Evolutionary conservation across 805 yeast species (phyloP).

Genomic region (Barnettozyma wickerhamii): DNA sequence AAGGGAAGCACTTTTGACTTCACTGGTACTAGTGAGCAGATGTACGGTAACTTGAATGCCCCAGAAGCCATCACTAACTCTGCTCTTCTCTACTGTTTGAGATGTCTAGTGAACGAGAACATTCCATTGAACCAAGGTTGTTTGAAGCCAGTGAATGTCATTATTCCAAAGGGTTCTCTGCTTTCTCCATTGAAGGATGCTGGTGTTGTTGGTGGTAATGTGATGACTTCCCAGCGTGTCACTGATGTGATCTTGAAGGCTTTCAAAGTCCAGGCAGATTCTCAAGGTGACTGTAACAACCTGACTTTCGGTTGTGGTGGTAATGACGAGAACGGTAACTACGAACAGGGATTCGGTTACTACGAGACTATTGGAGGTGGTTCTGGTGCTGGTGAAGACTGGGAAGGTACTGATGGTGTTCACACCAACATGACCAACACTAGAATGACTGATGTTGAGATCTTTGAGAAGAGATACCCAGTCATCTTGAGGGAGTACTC

Average conservation of each 20-base stretch:
- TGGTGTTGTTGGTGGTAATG: constrained; percentile 95
- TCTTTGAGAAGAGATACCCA: constrained; percentile 86
- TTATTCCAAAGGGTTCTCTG: constrained; percentile 57
- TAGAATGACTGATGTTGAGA: constrained; percentile 86
- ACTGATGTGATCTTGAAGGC: constrained; percentile 88
- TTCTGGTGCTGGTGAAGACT: constrained; percentile 84
- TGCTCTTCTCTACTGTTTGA: constrained; percentile 80
- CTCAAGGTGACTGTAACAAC: constrained; percentile 95
- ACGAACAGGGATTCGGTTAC: constrained; percentile 73
- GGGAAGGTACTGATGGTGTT: constrained; percentile 87
- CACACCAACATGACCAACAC: constrained; percentile 95
- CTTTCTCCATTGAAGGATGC: constrained; percentile 78
- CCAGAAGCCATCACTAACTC: constrained; percentile 88
- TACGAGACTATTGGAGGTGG: constrained; percentile 97
- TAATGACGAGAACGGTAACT: constrained; percentile 41
- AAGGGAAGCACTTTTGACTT: constrained; percentile 74
- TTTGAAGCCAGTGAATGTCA: constrained; percentile 67
- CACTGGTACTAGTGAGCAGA: constrained; percentile 80
- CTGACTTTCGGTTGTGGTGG: constrained; percentile 87
- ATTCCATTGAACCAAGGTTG: constrained; percentile 96
- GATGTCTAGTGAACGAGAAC: constrained; percentile 80
- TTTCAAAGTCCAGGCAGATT: constrained; percentile 85
- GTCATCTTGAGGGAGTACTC: constrained; percentile 70
- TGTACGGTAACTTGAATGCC: constrained; percentile 87
- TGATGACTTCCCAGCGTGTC: constrained; percentile 89